These are phyloP conservation scores for Penicillium vulpinum DNA, from an alignment of 2,329 filamentous ascomycete genomes.

Conservation along the genomic window DNA sequence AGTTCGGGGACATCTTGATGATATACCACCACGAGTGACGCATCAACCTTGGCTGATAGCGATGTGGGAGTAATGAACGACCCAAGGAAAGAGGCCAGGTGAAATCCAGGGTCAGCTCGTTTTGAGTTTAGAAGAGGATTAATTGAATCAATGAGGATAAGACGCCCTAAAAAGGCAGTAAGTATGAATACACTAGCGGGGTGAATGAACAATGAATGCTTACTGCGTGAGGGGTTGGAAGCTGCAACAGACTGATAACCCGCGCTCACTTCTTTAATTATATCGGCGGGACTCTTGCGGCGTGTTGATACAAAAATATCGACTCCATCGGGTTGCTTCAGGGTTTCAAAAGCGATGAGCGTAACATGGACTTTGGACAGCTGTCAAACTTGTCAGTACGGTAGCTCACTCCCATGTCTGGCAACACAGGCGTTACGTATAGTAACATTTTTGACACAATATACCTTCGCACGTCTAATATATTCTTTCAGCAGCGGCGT, in stretches of 20 bases:
- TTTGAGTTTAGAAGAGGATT: slow-evolving; percentile 58
- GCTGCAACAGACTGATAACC: slow-evolving; percentile 26
- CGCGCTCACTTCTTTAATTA: slow-evolving; percentile 62
- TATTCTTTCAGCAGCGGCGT: slow-evolving; percentile 71
- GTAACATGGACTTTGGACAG: slow-evolving; percentile 67
- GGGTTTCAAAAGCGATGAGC: slow-evolving; percentile 75
- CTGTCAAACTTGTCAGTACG: slow-evolving; percentile 22
- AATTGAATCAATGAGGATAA: slow-evolving; percentile 79
- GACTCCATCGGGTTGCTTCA: slow-evolving; percentile 62
- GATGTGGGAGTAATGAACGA: slow-evolving; percentile 61
- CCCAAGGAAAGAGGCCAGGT: slow-evolving; percentile 68
- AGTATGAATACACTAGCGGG: background rate
- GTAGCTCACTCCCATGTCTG: too few relatives aligned
- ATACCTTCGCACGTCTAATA: slow-evolving; percentile 70
- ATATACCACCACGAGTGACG: slow-evolving; percentile 76
- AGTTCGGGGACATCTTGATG: slow-evolving; percentile 74
- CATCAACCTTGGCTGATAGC: slow-evolving; percentile 38
- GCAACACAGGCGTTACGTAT: background rate
- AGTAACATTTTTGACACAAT: slow-evolving; percentile 9
- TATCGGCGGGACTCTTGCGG: slow-evolving; percentile 56
- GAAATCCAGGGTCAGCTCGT: slow-evolving; percentile 51
- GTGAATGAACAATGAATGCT: slow-evolving; percentile 9
- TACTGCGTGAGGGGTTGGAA: slow-evolving; percentile 29
- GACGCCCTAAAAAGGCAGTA: slow-evolving; percentile 54
- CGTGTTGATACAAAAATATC: slow-evolving; percentile 68